phyloP scores from a whole-genome alignment of 768 basidiomycete species.

The Boletus tylopilopsis region DNA sequence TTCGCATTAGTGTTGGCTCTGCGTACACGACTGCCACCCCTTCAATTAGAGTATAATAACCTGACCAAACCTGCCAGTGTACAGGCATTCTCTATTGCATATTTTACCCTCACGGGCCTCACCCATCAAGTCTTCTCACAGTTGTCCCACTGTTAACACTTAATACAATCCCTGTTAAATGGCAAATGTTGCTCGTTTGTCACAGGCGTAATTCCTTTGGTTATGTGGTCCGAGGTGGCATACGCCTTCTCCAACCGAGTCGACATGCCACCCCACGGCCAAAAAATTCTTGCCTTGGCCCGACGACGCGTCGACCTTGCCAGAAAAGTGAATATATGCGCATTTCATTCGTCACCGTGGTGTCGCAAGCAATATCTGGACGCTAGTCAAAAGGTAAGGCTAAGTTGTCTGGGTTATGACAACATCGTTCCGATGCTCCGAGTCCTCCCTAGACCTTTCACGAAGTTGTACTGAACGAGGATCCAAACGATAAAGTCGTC shows the following conservation, averaged over 20 bases:
- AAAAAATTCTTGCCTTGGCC: constrained; percentile 1
- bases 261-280: constrained; percentile 18
- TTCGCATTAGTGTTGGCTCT: too few species aligned
- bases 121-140: too few species aligned
- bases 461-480: constrained; percentile 27
- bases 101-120: too few species aligned
- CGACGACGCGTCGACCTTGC: constrained; percentile 5
- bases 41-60: too few species aligned
- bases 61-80: too few species aligned
- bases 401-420: neutral
- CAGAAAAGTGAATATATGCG: constrained; percentile 17
- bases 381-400: constrained; percentile 41
- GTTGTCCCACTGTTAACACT: too few species aligned
- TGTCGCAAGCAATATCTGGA: constrained; percentile 39
- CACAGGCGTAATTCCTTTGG: too few species aligned
- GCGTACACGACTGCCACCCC: too few species aligned
- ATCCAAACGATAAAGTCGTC: constrained; percentile 48
- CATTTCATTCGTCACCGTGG: constrained; percentile 40
- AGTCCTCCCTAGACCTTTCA: constrained; percentile 38
- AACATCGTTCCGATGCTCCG: neutral
- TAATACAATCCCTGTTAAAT: too few species aligned
- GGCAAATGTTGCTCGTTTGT: too few species aligned
- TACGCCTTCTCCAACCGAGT: neutral
- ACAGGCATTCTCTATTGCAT: too few species aligned
- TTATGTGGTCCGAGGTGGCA: too few species aligned